These are phyloP conservation scores for Alternaria conjuncta DNA, from an alignment of 2,329 filamentous ascomycete genomes.

Conservation along the genomic window DNA sequence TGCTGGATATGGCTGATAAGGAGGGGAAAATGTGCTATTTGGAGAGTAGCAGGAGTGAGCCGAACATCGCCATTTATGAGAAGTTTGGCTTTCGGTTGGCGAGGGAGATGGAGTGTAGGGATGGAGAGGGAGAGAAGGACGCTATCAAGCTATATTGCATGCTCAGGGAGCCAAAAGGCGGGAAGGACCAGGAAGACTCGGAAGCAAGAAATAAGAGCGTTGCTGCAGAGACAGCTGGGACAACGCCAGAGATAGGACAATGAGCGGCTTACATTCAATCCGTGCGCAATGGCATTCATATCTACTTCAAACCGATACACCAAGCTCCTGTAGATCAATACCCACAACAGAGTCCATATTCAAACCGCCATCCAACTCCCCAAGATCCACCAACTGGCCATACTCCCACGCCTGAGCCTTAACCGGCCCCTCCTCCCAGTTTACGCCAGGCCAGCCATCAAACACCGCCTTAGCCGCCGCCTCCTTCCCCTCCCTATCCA, in stretches of 20 bases:
- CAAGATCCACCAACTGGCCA: slow-evolving; percentile 12
- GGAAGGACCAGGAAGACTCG: not conserved
- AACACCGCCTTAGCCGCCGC: slow-evolving; percentile 35
- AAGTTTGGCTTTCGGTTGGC: slow-evolving; percentile 70
- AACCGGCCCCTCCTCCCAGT: slow-evolving; percentile 33
- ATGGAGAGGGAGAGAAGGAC: slow-evolving; percentile 59
- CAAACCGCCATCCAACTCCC: not conserved
- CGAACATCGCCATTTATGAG: slow-evolving; percentile 75
- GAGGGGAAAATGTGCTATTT: slow-evolving; percentile 72
- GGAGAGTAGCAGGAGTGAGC: slow-evolving; percentile 71
- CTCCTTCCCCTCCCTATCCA: slow-evolving; percentile 21
- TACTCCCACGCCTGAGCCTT: slow-evolving; percentile 30
- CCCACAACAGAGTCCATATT: not conserved
- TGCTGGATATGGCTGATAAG: slow-evolving; percentile 67
- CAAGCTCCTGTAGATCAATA: not conserved
- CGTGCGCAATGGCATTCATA: no score
- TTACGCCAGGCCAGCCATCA: slow-evolving; percentile 33
- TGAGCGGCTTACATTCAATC: not conserved
- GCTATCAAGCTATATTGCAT: slow-evolving; percentile 56
- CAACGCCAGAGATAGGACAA: not conserved
- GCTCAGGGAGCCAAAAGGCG: slow-evolving; percentile 47
- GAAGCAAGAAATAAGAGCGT: not conserved
- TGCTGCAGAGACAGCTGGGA: not conserved
- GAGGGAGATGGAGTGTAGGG: slow-evolving; percentile 71
- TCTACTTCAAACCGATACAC: not conserved